Evolutionary conservation across 2,329 filamentous ascomycete species (phyloP).

Genomic region (Gnomoniopsis sp.): DNA sequence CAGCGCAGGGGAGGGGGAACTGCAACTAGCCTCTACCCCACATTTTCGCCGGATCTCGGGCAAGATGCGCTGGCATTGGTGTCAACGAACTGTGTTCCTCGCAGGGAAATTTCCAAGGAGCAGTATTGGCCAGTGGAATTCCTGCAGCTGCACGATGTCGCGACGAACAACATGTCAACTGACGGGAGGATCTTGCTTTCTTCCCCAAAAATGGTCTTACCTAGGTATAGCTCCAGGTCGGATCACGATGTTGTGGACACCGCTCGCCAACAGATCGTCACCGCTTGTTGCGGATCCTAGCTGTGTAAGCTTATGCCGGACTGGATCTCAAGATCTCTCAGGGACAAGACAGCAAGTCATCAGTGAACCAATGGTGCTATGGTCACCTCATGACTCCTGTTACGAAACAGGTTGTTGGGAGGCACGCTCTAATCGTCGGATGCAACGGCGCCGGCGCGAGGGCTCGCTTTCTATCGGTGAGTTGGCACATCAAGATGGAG

Average conservation of each 20-base stretch:
- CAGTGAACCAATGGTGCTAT: neutral
- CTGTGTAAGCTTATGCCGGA: neutral
- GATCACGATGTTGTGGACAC: neutral
- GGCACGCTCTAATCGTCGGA: neutral
- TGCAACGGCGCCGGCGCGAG: no score
- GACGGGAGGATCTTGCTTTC: neutral
- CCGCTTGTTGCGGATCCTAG: conserved; percentile 1
- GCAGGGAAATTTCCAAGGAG: neutral
- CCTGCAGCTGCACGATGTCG: conserved; percentile 3
- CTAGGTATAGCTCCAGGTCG: neutral
- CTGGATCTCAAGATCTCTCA: neutral
- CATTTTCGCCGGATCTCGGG: neutral
- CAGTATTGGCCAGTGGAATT: conserved; percentile 11
- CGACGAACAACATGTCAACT: neutral
- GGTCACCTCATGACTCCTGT: neutral
- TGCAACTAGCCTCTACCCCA: neutral
- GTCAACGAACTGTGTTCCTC: neutral
- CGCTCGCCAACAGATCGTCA: conserved; percentile 1
- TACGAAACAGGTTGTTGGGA: neutral
- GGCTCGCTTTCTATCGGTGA: neutral
- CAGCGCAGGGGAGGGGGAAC: neutral
- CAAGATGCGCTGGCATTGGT: conserved; percentile 6
- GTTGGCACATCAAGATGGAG: conserved; percentile 2
- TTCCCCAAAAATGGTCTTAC: neutral
- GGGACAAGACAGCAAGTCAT: neutral